Evolutionary conservation across 768 basidiomycete species (phyloP).

Genomic region (Fistulinella prunicolor): DNA sequence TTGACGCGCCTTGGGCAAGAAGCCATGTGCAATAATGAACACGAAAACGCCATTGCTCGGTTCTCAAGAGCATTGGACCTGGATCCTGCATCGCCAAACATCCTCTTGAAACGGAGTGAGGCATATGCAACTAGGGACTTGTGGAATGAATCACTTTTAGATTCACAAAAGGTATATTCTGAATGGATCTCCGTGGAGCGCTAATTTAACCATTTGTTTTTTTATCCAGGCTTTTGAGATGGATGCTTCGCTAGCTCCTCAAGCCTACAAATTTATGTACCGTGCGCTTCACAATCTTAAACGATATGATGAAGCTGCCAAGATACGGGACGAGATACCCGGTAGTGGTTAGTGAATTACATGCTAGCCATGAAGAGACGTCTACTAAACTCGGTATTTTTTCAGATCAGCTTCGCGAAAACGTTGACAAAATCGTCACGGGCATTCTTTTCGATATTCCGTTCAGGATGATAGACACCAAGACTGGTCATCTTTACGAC

Average conservation of each 20-base stretch:
- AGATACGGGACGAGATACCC: background rate
- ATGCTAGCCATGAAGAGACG: background rate
- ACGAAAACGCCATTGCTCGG: background rate
- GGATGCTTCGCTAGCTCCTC: background rate
- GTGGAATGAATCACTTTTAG: constrained; percentile 9
- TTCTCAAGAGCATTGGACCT: constrained; percentile 3
- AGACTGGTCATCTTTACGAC: constrained; percentile 6
- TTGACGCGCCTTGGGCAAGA: background rate
- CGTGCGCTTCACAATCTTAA: constrained; percentile 1
- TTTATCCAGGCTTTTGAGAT: background rate
- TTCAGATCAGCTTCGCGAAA: background rate
- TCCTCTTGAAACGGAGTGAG: constrained; percentile 11
- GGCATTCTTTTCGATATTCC: constrained; percentile 1
- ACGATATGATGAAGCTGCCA: background rate
- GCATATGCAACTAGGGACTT: background rate
- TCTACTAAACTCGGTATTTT: background rate
- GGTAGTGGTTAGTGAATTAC: constrained; percentile 1
- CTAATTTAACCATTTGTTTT: background rate
- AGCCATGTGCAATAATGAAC: constrained; percentile 1
- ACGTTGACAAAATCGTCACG: constrained; percentile 2
- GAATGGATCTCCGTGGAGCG: background rate
- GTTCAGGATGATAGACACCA: constrained; percentile 11
- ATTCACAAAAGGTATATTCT: constrained; percentile 4
- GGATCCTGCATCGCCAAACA: background rate
- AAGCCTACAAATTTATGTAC: constrained; percentile 1